phyloP scores from a whole-genome alignment of 148 eudicot genomes.

The Cornus kousa region DNA sequence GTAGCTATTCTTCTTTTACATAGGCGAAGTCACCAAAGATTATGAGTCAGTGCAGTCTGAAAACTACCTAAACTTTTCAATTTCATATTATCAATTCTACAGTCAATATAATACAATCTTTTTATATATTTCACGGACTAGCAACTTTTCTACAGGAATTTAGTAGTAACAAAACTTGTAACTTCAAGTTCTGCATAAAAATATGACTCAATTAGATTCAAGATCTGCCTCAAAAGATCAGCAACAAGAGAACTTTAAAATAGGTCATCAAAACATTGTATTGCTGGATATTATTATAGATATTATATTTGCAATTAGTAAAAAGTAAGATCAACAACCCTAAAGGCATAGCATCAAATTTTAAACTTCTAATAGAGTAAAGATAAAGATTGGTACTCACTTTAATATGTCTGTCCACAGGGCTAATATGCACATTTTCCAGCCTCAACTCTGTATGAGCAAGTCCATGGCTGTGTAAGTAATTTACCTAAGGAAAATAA shows the following conservation, averaged over 20 bases:
- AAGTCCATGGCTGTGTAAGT: conserved; percentile 96
- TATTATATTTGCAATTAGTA: neutral
- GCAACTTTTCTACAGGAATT: neutral
- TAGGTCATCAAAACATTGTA: conserved; percentile 1
- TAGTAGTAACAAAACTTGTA: neutral
- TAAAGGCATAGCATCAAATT: neutral
- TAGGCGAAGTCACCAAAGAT: neutral
- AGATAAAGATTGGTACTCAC: conserved; percentile 39
- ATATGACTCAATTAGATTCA: neutral
- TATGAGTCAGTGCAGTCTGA: neutral
- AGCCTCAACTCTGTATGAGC: conserved; percentile 97
- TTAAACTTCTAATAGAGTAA: neutral
- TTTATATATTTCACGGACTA: neutral
- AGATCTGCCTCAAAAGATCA: neutral
- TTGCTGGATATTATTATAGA: no score
- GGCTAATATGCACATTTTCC: conserved; percentile 92
- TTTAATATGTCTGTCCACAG: conserved; percentile 92
- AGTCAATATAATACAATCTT: neutral
- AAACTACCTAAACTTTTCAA: neutral
- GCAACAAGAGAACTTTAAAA: neutral
- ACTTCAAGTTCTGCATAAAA: neutral
- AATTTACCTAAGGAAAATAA: conserved; percentile 70
- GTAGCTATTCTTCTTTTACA: neutral
- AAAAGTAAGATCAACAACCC: neutral
- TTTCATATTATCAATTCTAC: neutral